A percentile compares a stretch with the other conserved stretches of the same genome.
phyloP scores from a whole-genome alignment of 768 basidiomycete genomes.

The Pleurotus pulmonarius region DNA sequence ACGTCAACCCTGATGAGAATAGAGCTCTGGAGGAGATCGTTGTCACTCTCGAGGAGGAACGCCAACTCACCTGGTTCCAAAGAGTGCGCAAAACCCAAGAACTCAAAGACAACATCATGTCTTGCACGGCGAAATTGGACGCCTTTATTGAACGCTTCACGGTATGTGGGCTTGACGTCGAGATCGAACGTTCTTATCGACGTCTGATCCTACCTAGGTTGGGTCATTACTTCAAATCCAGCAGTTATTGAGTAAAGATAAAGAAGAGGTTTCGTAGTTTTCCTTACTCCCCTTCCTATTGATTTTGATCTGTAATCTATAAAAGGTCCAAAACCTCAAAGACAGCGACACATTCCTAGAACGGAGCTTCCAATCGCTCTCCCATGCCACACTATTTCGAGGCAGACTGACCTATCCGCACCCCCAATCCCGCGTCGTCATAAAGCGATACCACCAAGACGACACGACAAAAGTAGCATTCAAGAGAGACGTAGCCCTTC shows the following conservation, averaged over 20 bases:
- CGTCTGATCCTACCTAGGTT: slow-evolving; percentile 1
- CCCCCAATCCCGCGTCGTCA: neutral
- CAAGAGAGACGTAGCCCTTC: neutral
- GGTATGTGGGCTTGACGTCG: neutral
- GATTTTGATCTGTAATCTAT: neutral
- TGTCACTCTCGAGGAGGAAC: neutral
- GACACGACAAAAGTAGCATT: neutral
- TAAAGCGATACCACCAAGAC: neutral
- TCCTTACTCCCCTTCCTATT: neutral
- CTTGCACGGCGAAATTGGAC: neutral
- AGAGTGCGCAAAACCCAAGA: neutral
- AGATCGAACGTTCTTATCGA: neutral
- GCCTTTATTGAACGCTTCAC: neutral
- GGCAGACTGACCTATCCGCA: neutral
- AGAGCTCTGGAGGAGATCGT: neutral
- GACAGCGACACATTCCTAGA: neutral
- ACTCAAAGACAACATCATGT: neutral
- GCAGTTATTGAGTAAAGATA: neutral
- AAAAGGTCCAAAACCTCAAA: neutral
- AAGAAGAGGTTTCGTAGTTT: neutral
- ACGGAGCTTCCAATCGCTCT: neutral
- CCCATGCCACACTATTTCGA: neutral
- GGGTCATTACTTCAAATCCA: neutral
- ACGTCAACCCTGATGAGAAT: no score
- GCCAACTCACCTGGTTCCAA: neutral